Evolutionary conservation across 352 stramenopile species (phyloP).

Genomic region (Globisporangium irregulare): DNA sequence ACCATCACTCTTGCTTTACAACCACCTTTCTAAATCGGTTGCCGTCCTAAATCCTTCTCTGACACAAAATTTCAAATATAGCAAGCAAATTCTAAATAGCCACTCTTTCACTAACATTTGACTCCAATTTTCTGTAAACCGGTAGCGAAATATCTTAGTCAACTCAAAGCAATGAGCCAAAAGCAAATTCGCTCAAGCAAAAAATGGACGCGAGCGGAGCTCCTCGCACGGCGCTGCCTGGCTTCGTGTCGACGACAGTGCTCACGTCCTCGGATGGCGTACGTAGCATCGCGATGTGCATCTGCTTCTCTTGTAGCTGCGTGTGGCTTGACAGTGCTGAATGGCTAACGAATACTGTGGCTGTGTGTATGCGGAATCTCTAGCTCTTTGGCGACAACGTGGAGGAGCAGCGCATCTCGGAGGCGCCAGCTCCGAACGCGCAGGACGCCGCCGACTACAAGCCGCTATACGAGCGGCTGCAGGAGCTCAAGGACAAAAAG

Average conservation of each 20-base stretch:
- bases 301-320: background rate
- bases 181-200: background rate
- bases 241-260: constrained; percentile 82
- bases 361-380: constrained; percentile 1
- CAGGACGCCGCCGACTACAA: constrained; percentile 56
- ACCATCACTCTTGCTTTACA: background rate
- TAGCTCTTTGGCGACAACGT: constrained; percentile 88
- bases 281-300: constrained; percentile 14
- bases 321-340: background rate
- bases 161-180: background rate
- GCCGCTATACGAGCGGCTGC: constrained; percentile 77
- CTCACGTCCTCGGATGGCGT: constrained; percentile 85
- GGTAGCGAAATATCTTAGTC: background rate
- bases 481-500: constrained; percentile 75
- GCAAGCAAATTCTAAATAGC: too few species aligned
- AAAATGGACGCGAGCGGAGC: constrained; percentile 8
- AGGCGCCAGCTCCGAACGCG: constrained; percentile 41
- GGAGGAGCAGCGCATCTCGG: constrained; percentile 75
- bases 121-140: background rate
- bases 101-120: too few species aligned
- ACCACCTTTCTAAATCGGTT: background rate
- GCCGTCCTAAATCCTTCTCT: too few species aligned
- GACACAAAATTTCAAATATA: too few species aligned
- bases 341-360: background rate
- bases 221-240: constrained; percentile 29